phyloP scores from a whole-genome alignment of 192 early-diverging fungal genomes.

The Diversispora eburnea region DNA sequence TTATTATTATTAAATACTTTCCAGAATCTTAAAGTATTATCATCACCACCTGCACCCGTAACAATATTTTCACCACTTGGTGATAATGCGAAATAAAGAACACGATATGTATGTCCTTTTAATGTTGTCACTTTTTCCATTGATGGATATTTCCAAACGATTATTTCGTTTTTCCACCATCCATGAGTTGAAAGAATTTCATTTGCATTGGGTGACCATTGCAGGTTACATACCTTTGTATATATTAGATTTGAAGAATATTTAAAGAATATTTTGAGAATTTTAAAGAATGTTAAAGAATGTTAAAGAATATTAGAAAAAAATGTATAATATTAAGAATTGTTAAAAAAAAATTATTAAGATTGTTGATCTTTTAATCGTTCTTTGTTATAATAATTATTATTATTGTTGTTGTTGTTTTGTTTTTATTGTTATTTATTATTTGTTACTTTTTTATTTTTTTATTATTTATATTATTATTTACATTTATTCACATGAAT shows the following conservation, averaged over 20 bases:
- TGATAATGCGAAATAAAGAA: constrained; percentile 86
- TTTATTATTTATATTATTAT: too few species aligned
- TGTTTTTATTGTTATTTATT: too few species aligned
- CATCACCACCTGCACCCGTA: constrained; percentile 76
- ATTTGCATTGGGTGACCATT: constrained; percentile 73
- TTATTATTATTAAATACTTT: constrained; percentile 61
- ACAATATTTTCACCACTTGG: constrained; percentile 92
- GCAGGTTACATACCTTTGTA: constrained; percentile 79
- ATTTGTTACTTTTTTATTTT: too few species aligned
- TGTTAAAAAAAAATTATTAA: too few species aligned
- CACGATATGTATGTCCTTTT: constrained; percentile 77
- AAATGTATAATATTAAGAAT: neutral
- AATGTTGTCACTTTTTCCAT: constrained; percentile 68
- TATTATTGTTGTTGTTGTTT: too few species aligned
- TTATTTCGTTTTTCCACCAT: constrained; percentile 83
- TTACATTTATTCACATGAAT: neutral
- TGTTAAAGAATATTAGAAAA: too few species aligned
- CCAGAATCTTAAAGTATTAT: constrained; percentile 98
- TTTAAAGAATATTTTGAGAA: neutral
- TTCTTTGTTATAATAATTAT: too few species aligned
- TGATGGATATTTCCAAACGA: constrained; percentile 79
- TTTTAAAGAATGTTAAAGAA: neutral
- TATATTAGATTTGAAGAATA: neutral
- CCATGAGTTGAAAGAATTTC: constrained; percentile 94
- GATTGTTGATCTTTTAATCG: too few species aligned